Conservation (phyloP, 2,329 filamentous ascomycete species). For the Fusarium oligoseptatum region DNA sequence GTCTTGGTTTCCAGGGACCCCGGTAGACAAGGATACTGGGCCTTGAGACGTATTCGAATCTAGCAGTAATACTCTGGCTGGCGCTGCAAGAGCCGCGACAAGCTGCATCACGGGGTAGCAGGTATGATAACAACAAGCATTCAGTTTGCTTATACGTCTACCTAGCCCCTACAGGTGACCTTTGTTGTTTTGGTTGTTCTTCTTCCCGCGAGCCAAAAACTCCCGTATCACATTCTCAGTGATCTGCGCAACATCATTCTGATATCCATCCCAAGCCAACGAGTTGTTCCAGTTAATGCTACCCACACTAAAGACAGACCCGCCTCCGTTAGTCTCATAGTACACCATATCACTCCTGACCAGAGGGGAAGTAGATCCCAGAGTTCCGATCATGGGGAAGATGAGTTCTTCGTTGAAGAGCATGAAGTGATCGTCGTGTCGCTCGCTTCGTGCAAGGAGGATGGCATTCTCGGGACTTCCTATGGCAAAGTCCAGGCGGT, state of each 20-base stretch:
- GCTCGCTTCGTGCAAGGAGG: neutral
- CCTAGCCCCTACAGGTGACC: neutral
- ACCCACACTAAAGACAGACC: slow-evolving; percentile 13
- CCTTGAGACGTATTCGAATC: neutral
- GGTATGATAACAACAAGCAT: neutral
- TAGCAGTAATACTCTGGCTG: neutral
- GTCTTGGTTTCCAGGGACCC: neutral
- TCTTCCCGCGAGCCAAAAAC: neutral
- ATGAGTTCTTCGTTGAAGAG: slow-evolving; percentile 11
- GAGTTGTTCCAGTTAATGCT: slow-evolving; percentile 25
- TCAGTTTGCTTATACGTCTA: neutral
- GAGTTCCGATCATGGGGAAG: slow-evolving; percentile 9
- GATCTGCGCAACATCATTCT: slow-evolving; percentile 11
- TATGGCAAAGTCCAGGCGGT: neutral
- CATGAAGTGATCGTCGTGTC: slow-evolving; percentile 10
- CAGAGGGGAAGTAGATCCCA: neutral
- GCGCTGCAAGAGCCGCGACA: neutral
- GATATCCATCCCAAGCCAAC: slow-evolving; percentile 15
- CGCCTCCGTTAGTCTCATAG: slow-evolving; percentile 3
- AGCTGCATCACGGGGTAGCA: neutral
- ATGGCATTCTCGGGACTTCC: neutral
- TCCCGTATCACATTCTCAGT: slow-evolving; percentile 12
- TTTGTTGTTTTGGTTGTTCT: neutral
- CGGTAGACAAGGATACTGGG: neutral
- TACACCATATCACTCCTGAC: neutral